phyloP scores from a whole-genome alignment of 75 land plant species.

The Larix kaempferi region DNA sequence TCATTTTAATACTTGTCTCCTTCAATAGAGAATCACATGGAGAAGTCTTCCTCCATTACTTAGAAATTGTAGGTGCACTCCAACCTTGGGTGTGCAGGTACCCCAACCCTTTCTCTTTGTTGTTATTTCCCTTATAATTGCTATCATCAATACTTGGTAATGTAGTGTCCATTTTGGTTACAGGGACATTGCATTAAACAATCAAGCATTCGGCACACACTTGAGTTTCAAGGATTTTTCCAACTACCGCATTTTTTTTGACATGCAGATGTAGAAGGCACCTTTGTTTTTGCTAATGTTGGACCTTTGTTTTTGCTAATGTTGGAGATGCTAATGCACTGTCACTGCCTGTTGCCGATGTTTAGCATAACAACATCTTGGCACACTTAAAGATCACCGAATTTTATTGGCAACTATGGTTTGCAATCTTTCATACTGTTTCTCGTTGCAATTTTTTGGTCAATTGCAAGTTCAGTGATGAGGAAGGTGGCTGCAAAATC shows the following conservation, averaged over 20 bases:
- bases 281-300: background rate
- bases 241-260: background rate
- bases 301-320: background rate
- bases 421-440: background rate
- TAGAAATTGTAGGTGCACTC: no score
- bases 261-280: background rate
- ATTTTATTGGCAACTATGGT: background rate
- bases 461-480: background rate
- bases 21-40: no score
- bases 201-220: background rate
- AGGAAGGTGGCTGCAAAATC: background rate
- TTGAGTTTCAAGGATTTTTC: background rate
- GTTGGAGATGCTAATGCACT: slow-evolving; percentile 1
- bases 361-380: background rate
- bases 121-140: no score
- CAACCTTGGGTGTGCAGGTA: no score
- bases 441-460: background rate
- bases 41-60: no score
- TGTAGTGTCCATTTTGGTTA: no score
- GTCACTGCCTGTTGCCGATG: background rate
- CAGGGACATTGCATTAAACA: background rate
- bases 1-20: no score
- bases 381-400: background rate
- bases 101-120: no score
- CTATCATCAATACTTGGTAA: no score